A percentile compares a stretch with the other conserved stretches of the same genome.
Evolutionary conservation across 2,329 filamentous ascomycete genomes (phyloP).

Genomic region (Aspergillus vadensis): DNA sequence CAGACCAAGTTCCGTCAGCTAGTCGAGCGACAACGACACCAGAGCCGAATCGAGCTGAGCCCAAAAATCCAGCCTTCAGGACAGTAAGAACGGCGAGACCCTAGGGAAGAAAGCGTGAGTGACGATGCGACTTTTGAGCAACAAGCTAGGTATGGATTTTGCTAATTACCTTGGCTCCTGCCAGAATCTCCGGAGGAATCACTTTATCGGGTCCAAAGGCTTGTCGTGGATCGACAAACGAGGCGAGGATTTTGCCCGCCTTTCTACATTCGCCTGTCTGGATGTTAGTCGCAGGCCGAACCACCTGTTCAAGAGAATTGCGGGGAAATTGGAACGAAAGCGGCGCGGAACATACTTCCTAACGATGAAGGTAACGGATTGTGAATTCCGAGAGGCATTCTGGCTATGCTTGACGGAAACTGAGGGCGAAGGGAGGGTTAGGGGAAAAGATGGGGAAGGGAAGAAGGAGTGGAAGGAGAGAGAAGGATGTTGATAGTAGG

Average conservation of each 20-base stretch:
- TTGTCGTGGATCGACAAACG: slow-evolving; percentile 91
- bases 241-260: slow-evolving; percentile 90
- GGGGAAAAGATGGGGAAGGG: not conserved
- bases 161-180: slow-evolving; percentile 76
- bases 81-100: slow-evolving; percentile 54
- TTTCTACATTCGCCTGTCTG: slow-evolving; percentile 90
- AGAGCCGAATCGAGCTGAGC: slow-evolving; percentile 53
- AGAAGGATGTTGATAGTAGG: slow-evolving; percentile 19
- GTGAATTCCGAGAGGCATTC: slow-evolving; percentile 49
- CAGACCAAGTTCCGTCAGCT: slow-evolving; percentile 52
- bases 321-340: slow-evolving; percentile 31
- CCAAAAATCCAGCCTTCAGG: slow-evolving; percentile 53
- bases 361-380: slow-evolving; percentile 53
- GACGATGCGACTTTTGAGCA: not conserved
- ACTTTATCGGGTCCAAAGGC: slow-evolving; percentile 95
- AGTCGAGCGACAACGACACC: slow-evolving; percentile 53
- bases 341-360: slow-evolving; percentile 43
- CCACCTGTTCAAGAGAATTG: slow-evolving; percentile 27
- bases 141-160: not conserved
- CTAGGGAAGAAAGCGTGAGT: slow-evolving; percentile 31
- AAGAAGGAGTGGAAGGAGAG: slow-evolving; percentile 6
- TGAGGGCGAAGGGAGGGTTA: slow-evolving; percentile 5
- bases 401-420: slow-evolving; percentile 23
- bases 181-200: slow-evolving; percentile 86
- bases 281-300: slow-evolving; percentile 8